A percentile compares a stretch with the other conserved stretches of the same genome.
Evolutionary conservation across 169 alveolate species (phyloP).

Genomic region (Plasmodium gonderi): DNA sequence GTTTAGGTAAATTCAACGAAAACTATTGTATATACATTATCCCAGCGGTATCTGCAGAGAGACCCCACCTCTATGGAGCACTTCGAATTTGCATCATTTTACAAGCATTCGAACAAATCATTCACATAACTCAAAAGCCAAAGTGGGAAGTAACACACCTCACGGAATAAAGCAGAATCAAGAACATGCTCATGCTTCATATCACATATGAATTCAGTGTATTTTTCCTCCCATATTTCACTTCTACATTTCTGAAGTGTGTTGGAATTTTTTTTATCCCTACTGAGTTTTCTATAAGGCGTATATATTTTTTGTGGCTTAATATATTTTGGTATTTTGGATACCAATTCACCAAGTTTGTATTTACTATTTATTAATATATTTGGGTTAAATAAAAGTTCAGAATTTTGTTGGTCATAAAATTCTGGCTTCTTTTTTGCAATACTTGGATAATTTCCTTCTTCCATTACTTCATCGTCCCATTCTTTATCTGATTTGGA

Average conservation of each 20-base stretch:
- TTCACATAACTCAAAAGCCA: conserved; percentile 68
- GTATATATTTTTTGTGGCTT: conserved; percentile 68
- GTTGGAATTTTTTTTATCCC: conserved; percentile 52
- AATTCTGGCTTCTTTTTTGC: background rate
- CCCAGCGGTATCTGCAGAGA: background rate
- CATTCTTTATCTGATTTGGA: background rate
- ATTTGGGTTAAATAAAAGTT: conserved; percentile 14
- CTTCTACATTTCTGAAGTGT: conserved; percentile 61
- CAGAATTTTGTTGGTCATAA: background rate
- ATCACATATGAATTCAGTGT: conserved; percentile 41
- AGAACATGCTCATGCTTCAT: conserved; percentile 11
- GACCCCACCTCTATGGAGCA: background rate
- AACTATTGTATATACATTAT: background rate
- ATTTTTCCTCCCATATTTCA: conserved; percentile 51
- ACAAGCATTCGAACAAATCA: conserved; percentile 71
- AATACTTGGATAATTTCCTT: background rate
- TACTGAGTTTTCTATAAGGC: conserved; percentile 58
- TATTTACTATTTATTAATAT: conserved; percentile 45
- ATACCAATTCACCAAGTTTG: conserved; percentile 70
- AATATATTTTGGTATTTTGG: conserved; percentile 61
- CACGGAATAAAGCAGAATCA: conserved; percentile 36
- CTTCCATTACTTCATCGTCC: background rate
- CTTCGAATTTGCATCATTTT: too few species aligned
- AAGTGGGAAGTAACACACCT: conserved; percentile 57
- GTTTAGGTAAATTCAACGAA: background rate